These are phyloP conservation scores for Hypericum perforatum DNA, from an alignment of 345 rosid genomes.

Conservation along the genomic window DNA sequence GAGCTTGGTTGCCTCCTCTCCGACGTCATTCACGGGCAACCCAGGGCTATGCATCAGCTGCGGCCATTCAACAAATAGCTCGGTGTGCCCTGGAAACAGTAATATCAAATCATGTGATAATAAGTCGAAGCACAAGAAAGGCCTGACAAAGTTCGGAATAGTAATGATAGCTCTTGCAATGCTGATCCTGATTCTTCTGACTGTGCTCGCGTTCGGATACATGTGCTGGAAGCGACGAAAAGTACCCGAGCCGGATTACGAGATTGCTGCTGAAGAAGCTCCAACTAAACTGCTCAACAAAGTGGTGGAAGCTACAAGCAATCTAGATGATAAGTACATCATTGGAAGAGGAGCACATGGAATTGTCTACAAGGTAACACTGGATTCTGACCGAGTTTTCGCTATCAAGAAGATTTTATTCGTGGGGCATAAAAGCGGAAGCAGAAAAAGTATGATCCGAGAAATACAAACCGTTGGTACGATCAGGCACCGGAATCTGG, in stretches of 20 bases:
- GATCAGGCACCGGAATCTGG: conserved; percentile 66
- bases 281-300: conserved; percentile 37
- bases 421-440: conserved; percentile 34
- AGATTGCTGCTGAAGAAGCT: conserved; percentile 35
- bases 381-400: conserved; percentile 33
- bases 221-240: conserved; percentile 15
- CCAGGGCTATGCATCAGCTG: conserved; percentile 50
- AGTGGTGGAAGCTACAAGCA: conserved; percentile 61
- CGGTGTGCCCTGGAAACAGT: conserved; percentile 16
- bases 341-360: conserved; percentile 83
- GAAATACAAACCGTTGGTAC: conserved; percentile 55
- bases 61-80: conserved; percentile 19
- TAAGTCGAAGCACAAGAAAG: conserved; percentile 15
- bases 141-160: conserved; percentile 24
- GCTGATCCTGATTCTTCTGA: conserved; percentile 17
- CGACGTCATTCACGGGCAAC: conserved; percentile 45
- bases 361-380: conserved; percentile 49
- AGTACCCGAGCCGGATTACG: conserved; percentile 26
- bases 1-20: conserved; percentile 25
- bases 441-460: conserved; percentile 46
- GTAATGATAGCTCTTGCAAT: conserved; percentile 35
- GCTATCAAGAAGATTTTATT: conserved; percentile 56
- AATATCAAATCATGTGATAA: conserved; percentile 32
- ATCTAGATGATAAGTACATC: conserved; percentile 46
- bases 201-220: conserved; percentile 26